A percentile compares a stretch with the other conserved stretches of the same genome.
phyloP scores from a whole-genome alignment of 1,139 yeast genomes.

The Candida sojae region DNA sequence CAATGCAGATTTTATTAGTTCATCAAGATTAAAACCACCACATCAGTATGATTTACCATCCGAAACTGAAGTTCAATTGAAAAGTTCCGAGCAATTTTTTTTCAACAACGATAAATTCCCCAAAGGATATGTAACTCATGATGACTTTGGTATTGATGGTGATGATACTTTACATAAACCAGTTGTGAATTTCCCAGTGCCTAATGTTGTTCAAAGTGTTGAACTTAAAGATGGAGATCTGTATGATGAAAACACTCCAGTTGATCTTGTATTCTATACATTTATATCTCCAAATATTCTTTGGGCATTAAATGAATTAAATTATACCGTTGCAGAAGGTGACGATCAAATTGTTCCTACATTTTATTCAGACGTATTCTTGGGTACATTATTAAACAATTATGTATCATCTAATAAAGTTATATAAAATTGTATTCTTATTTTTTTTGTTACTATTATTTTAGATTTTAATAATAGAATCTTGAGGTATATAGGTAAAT shows the following conservation, averaged over 20 bases:
- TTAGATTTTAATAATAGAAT: conserved; percentile 44
- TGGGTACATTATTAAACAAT: conserved; percentile 32
- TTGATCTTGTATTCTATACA: conserved; percentile 77
- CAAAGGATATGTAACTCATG: conserved; percentile 78
- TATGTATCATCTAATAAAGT: conserved; percentile 5
- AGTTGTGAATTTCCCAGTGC: conserved; percentile 59
- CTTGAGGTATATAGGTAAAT: conserved; percentile 63
- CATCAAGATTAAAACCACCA: conserved; percentile 24
- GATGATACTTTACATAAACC: conserved; percentile 84
- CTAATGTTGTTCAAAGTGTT: conserved; percentile 70
- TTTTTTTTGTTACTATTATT: neutral
- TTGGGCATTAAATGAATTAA: conserved; percentile 51
- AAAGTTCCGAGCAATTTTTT: neutral
- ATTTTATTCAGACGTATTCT: conserved; percentile 33
- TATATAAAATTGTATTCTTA: neutral
- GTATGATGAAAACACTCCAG: conserved; percentile 25
- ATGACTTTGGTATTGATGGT: conserved; percentile 82
- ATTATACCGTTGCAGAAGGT: conserved; percentile 17
- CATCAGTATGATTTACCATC: conserved; percentile 21
- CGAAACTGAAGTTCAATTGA: neutral
- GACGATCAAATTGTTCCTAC: conserved; percentile 9
- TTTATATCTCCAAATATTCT: conserved; percentile 67
- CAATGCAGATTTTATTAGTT: conserved; percentile 45
- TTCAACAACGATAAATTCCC: conserved; percentile 21
- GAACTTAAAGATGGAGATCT: conserved; percentile 16